Base-by-base conservation (phyloP, 805 yeast species). In the Myxozyma neotropica region DNA sequence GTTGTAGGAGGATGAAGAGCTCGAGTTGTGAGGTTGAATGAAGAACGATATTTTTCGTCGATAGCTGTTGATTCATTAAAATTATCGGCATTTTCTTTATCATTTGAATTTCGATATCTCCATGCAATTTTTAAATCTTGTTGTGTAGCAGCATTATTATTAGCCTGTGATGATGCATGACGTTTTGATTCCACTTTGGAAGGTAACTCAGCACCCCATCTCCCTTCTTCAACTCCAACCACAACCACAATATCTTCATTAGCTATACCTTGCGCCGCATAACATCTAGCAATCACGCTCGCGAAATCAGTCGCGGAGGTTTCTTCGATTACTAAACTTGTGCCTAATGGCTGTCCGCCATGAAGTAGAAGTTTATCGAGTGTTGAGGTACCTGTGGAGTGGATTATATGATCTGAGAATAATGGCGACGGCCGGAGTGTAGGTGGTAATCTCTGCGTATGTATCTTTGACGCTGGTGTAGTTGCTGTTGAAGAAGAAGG, bases 301-400 rank as follows among this genome's bases (percentile, higher is more conserved):
- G 88, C 80, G 70, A 90, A 93, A 69, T 93, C 97, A 0, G 98
- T 93, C 5, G 93, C 86, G 0, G 96, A 94, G 15, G 83, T 81
- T 70, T 93, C 98, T 71, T 89, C 93, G 3, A 93, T 71, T 13
- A 92, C 71, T 39, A 91, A 70, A 4, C 88, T 80, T 10, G 78
- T 73, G 0, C 96, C 96, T 12, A 89, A 66, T 1, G 98, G 98
- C 15, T 92, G 71, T 0, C 99, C 99, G 57, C 83, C 87, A 72
- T 93, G 98, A 0, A 81, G 82, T 53, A 93, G 70, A 2, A 89
- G 73, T 64, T 79, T 82, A 72, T 93, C 98, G 23, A 93, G 72
- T 69, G 89, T 92, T 6, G 78, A 71, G 24, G 87, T 80, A 1
- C 97, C 97, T 0, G 96, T 86, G 1, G 97, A 89, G 0, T 87